phyloP scores from a whole-genome alignment of 306 rosid species.

The Prunus kanzakura region DNA sequence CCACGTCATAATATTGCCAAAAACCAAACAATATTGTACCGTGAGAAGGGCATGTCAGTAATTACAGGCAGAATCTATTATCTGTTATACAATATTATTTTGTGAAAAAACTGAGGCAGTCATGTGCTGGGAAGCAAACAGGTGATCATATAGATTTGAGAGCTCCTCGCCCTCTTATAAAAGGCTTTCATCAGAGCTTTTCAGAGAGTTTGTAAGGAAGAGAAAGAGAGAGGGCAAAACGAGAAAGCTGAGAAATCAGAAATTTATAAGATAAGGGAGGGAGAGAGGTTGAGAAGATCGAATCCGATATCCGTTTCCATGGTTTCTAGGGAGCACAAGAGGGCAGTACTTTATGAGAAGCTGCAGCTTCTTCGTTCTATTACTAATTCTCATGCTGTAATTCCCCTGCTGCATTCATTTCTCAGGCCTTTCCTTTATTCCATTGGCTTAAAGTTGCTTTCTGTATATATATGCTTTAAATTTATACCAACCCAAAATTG shows the following conservation, averaged over 20 bases:
- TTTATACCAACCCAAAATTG: neutral
- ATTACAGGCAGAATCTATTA: slow-evolving; percentile 8
- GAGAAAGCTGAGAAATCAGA: neutral
- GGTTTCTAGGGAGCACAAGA: slow-evolving; percentile 93
- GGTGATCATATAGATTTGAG: slow-evolving; percentile 70
- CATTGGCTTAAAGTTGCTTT: slow-evolving; percentile 31
- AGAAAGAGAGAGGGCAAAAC: neutral
- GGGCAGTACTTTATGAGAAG: slow-evolving; percentile 83
- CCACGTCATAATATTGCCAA: no score
- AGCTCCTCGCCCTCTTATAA: slow-evolving; percentile 55
- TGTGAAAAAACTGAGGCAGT: slow-evolving; percentile 46
- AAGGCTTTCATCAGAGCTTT: slow-evolving; percentile 33
- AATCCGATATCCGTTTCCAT: slow-evolving; percentile 19
- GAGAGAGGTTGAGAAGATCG: neutral
- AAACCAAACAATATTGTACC: no score
- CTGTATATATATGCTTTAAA: neutral
- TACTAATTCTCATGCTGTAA: slow-evolving; percentile 96
- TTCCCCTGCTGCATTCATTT: slow-evolving; percentile 28
- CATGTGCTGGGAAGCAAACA: slow-evolving; percentile 58
- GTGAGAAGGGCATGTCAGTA: slow-evolving; percentile 54
- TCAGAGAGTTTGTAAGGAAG: slow-evolving; percentile 28
- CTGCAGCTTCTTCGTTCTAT: slow-evolving; percentile 95
- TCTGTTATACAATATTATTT: slow-evolving; percentile 16
- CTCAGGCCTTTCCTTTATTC: slow-evolving; percentile 25
- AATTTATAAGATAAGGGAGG: neutral